Conservation (phyloP, 768 basidiomycete genomes). For the Psilocybe azurescens region DNA sequence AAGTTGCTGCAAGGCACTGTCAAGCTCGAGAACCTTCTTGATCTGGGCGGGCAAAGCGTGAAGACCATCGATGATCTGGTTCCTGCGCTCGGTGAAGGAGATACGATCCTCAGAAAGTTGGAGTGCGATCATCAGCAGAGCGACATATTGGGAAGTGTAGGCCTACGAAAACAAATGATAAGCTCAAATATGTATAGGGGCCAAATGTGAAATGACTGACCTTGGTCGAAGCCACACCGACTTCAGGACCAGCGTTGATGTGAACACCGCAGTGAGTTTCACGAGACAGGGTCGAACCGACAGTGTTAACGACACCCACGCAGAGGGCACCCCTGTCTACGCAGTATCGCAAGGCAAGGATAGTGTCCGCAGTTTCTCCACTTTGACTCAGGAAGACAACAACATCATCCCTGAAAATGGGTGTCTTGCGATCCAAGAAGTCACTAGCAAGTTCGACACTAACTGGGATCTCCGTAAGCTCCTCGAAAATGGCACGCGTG, state of each 20-base stretch:
- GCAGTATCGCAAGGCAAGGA: conserved; percentile 95
- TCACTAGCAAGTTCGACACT: conserved; percentile 97
- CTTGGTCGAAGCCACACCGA: conserved; percentile 99
- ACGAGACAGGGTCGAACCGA: conserved; percentile 96
- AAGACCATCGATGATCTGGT: conserved; percentile 91
- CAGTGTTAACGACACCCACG: conserved; percentile 98
- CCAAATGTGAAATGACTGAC: conserved; percentile 37
- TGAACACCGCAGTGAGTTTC: conserved; percentile 99
- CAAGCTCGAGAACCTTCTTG: conserved; percentile 82
- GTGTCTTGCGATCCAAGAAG: conserved; percentile 98
- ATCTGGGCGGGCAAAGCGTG: conserved; percentile 92
- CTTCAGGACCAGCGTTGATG: conserved; percentile 98
- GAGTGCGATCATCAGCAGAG: conserved; percentile 97
- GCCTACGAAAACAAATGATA: conserved; percentile 53
- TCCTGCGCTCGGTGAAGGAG: conserved; percentile 87
- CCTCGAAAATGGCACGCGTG: conserved; percentile 97
- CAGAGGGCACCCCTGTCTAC: conserved; percentile 95
- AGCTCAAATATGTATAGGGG: conserved; percentile 1
- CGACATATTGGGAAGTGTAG: conserved; percentile 99
- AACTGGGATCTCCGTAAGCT: conserved; percentile 98
- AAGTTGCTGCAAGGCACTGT: conserved; percentile 78
- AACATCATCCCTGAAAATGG: conserved; percentile 98
- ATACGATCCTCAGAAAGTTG: conserved; percentile 98
- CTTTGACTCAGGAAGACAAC: conserved; percentile 97
- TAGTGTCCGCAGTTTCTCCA: conserved; percentile 98